Base-by-base conservation (phyloP, 768 basidiomycete species). In the Podaxis rugospora region DNA sequence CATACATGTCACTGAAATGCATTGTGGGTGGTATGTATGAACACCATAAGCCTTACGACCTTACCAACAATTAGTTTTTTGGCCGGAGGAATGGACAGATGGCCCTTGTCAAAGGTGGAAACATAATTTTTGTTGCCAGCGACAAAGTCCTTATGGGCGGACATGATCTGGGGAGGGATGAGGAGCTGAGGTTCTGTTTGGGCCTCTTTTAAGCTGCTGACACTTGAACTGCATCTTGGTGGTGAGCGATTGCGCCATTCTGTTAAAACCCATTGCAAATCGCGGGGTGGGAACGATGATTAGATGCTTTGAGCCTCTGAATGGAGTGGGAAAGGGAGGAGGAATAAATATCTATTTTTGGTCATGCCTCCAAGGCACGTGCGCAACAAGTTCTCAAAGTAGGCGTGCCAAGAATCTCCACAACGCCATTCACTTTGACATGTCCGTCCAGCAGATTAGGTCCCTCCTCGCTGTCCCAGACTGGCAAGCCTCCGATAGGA, bases 1-100 rank as follows among this genome's bases (percentile, higher is more conserved):
- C 87, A 89, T 91, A 74, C 87, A 89, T 18, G 86, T 86, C 28
- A 86, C 83, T 85, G 55, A 18, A 25, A 35, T 21, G 23, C 9
- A 7, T 25, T 14, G 35, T 51, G 5, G 27, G 18, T 21, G 6
- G 53, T 6, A 44, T 47, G 21, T 13, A 39, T 6, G n/a, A 1
- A 25, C n/a, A 5, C 1, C 9, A 18, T 21, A 36, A 27, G 11
- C 21, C 14, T 14, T 18, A 11, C 5, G 39, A 13, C 64, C 71
- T 55, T 53, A 74, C 75, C 72, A 59, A 74, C 65, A 44, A 68
- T 67, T 21, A 72, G 62, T 44, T 71, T 71, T 65, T 75, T 77
- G 2, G 72, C 66, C 1, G 77, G 77, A 16, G 75, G 75, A 37
- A 77, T 58, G 4, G 68, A 56, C 32, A 77, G 66, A 47, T 68